phyloP scores from a whole-genome alignment of 1,284 basidiomycete species.

The Moesziomyces sp. region DNA sequence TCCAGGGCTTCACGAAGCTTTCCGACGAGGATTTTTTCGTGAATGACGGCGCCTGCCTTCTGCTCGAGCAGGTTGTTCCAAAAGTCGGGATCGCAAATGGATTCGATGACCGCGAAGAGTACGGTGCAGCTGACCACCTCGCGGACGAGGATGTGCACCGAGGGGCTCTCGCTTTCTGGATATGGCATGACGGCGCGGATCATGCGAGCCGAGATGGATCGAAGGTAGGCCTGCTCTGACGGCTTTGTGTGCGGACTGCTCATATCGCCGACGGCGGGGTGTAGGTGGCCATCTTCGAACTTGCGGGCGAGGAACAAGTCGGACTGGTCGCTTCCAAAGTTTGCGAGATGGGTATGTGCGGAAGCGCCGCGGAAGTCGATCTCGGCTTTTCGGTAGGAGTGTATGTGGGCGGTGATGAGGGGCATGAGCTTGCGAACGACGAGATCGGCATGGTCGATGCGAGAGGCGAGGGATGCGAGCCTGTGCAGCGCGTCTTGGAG shows the following conservation, averaged over 20 bases:
- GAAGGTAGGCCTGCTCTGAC: slow-evolving; percentile 85
- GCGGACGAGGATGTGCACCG: slow-evolving; percentile 78
- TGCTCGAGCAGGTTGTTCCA: slow-evolving; percentile 94
- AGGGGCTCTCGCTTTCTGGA: slow-evolving; percentile 77
- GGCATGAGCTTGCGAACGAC: slow-evolving; percentile 86
- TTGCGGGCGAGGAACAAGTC: slow-evolving; percentile 79
- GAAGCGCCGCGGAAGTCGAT: slow-evolving; percentile 76
- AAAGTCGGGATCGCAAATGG: slow-evolving; percentile 92
- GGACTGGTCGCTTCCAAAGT: slow-evolving; percentile 38
- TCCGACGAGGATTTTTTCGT: slow-evolving; percentile 78
- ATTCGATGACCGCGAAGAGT: slow-evolving; percentile 86
- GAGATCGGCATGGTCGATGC: slow-evolving; percentile 80
- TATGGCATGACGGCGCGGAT: slow-evolving; percentile 80
- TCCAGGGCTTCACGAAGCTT: slow-evolving; percentile 71
- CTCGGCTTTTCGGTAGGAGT: slow-evolving; percentile 91
- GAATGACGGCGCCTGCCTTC: slow-evolving; percentile 85
- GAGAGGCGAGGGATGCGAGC: slow-evolving; percentile 73
- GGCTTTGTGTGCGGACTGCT: slow-evolving; percentile 87
- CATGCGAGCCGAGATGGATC: slow-evolving; percentile 76
- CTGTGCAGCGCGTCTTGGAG: slow-evolving; percentile 77
- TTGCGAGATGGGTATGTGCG: slow-evolving; percentile 22
- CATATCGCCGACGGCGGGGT: slow-evolving; percentile 80
- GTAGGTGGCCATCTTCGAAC: slow-evolving; percentile 71
- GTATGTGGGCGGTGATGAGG: slow-evolving; percentile 85
- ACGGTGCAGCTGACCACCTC: slow-evolving; percentile 86